These are phyloP conservation scores for Collybiopsis confluens DNA, from an alignment of 768 basidiomycete species.

Conservation along the genomic window DNA sequence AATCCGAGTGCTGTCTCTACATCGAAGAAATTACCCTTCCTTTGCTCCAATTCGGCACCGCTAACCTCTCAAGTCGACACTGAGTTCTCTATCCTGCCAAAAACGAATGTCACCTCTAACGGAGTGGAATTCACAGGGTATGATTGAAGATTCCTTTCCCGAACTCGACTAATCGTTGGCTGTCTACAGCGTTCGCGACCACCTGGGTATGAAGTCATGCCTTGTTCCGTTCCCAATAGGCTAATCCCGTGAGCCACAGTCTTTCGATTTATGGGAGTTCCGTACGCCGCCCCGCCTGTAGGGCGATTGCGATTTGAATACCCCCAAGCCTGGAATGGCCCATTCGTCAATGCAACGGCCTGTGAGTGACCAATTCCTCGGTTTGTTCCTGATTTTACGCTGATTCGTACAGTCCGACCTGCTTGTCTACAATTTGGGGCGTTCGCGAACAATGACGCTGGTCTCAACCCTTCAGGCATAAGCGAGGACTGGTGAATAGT, in stretches of 20 bases:
- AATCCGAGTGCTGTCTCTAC: neutral
- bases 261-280: conserved; percentile 40
- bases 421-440: conserved; percentile 14
- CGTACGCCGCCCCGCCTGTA: conserved; percentile 30
- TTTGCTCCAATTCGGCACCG: conserved; percentile 17
- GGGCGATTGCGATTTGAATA: conserved; percentile 30
- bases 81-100: conserved; percentile 12
- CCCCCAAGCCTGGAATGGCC: conserved; percentile 22
- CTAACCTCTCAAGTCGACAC: conserved; percentile 15
- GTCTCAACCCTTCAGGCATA: conserved; percentile 17
- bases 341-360: conserved; percentile 24
- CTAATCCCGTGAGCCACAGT: conserved; percentile 8
- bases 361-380: conserved; percentile 19
- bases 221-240: too few relatives aligned
- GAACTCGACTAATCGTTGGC: neutral
- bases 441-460: conserved; percentile 12
- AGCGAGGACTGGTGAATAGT: conserved; percentile 15
- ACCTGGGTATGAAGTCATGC: conserved; percentile 13
- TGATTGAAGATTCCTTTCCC: too few relatives aligned
- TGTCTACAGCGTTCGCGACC: conserved; percentile 31
- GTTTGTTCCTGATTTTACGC: neutral
- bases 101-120: conserved; percentile 7
- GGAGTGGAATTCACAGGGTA: conserved; percentile 13
- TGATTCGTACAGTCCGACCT: conserved; percentile 12
- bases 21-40: conserved; percentile 7